These are phyloP conservation scores for Phytophthora colocasiae DNA, from an alignment of 352 stramenopile genomes.

Conservation along the genomic window DNA sequence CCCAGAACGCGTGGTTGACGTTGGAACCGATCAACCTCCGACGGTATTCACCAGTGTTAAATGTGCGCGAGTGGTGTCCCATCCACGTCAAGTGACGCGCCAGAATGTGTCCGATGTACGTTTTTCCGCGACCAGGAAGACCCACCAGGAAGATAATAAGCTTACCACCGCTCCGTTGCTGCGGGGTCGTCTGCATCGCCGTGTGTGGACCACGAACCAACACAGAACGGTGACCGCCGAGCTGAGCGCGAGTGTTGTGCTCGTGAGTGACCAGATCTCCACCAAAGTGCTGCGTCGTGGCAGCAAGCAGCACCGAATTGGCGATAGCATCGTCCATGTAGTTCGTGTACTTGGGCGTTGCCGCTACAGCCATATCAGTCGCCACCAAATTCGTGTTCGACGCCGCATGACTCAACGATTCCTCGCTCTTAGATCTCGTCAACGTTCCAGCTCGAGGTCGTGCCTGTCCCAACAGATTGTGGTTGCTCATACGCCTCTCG, in stretches of 20 bases:
- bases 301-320: slow-evolving; percentile 77
- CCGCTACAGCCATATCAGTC: slow-evolving; percentile 19
- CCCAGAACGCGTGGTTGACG: slow-evolving; percentile 84
- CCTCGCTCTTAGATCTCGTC: slow-evolving; percentile 76
- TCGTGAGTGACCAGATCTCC: slow-evolving; percentile 84
- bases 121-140: slow-evolving; percentile 83
- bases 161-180: slow-evolving; percentile 64
- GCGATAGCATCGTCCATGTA: slow-evolving; percentile 73
- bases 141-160: slow-evolving; percentile 87
- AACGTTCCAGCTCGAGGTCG: slow-evolving; percentile 64
- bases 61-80: slow-evolving; percentile 82
- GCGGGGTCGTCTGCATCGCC: slow-evolving; percentile 35
- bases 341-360: slow-evolving; percentile 74
- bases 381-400: slow-evolving; percentile 19
- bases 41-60: slow-evolving; percentile 87
- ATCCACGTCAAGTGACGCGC: slow-evolving; percentile 88
- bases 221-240: slow-evolving; percentile 76
- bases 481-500: slow-evolving; percentile 39
- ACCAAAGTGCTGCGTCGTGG: slow-evolving; percentile 87
- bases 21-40: slow-evolving; percentile 68
- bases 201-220: slow-evolving; percentile 51
- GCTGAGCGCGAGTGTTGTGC: slow-evolving; percentile 71
- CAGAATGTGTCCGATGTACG: slow-evolving; percentile 86
- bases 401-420: slow-evolving; percentile 51
- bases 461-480: slow-evolving; percentile 34